Conservation (phyloP, 2,329 filamentous ascomycete species). For the Fusarium nodosum region DNA sequence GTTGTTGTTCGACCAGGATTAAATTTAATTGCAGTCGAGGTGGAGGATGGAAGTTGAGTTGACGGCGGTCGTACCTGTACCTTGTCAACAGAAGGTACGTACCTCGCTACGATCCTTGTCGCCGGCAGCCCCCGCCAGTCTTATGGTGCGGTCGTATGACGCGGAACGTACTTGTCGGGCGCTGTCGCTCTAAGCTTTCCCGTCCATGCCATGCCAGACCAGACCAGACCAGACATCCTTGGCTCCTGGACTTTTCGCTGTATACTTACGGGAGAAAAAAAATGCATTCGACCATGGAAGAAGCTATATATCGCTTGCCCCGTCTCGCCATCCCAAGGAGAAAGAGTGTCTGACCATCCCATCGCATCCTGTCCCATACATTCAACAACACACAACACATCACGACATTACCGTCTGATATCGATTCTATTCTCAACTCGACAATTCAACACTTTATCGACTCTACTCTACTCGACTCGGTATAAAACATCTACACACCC, state of each 20-base stretch:
- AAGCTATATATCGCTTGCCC: slow-evolving; percentile 52
- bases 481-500: slow-evolving; percentile 17
- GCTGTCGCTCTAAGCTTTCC: slow-evolving; percentile 44
- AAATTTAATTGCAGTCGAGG: neutral
- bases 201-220: slow-evolving; percentile 6
- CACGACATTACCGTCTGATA: slow-evolving; percentile 32
- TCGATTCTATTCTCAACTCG: neutral
- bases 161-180: slow-evolving; percentile 48
- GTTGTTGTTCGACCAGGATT: neutral
- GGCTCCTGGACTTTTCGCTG: slow-evolving; percentile 4
- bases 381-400: slow-evolving; percentile 43
- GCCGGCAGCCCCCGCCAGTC: slow-evolving; percentile 48
- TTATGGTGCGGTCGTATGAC: slow-evolving; percentile 50
- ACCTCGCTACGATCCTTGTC: slow-evolving; percentile 39
- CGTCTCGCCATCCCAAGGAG: slow-evolving; percentile 47
- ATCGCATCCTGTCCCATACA: slow-evolving; percentile 32
- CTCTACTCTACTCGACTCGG: slow-evolving; percentile 23
- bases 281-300: slow-evolving; percentile 3
- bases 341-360: slow-evolving; percentile 46
- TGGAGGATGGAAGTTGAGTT: neutral
- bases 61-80: slow-evolving; percentile 2
- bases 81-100: slow-evolving; percentile 4
- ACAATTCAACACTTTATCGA: slow-evolving; percentile 2
- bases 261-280: slow-evolving; percentile 3
- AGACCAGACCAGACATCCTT: slow-evolving; percentile 18